These are phyloP conservation scores for Uronychia setigera DNA, from an alignment of 73 alveolate species.

Conservation along the genomic window DNA sequence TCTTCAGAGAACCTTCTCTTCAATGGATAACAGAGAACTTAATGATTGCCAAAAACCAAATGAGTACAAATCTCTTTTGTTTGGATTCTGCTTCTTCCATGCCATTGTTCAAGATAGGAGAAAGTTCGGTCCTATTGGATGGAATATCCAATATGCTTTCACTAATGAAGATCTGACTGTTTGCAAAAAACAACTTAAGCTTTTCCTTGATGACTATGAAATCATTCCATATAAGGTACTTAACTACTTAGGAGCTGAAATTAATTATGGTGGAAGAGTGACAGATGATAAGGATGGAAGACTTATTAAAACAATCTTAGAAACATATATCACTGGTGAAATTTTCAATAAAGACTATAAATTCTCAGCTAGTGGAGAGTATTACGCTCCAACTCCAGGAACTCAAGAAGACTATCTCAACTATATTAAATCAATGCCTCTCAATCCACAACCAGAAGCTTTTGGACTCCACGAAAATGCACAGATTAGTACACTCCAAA, in stretches of 20 bases:
- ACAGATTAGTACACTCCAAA: conserved; percentile 93
- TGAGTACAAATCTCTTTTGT: conserved; percentile 85
- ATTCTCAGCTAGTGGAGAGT: conserved; percentile 93
- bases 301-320: conserved; percentile 92
- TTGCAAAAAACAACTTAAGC: conserved; percentile 97
- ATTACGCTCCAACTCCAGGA: conserved; percentile 89
- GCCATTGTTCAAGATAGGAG: conserved; percentile 99
- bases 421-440: conserved; percentile 86
- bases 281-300: conserved; percentile 96
- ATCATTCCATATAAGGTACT: conserved; percentile 93
- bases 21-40: conserved; percentile 89
- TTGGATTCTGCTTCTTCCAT: conserved; percentile 99
- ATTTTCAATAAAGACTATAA: conserved; percentile 88
- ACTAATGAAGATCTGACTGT: conserved; percentile 99
- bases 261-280: conserved; percentile 97
- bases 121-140: conserved; percentile 99
- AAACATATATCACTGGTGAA: conserved; percentile 88
- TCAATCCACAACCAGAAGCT: conserved; percentile 96
- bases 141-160: conserved; percentile 99
- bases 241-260: conserved; percentile 94
- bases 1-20: conserved; percentile 92
- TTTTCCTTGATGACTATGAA: conserved; percentile 97
- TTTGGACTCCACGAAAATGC: conserved; percentile 99
- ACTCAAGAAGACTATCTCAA: conserved; percentile 86
- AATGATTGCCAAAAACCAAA: conserved; percentile 98